Evolutionary conservation across 805 yeast species (phyloP), one percentile per base, ranked within the genome.

Genomic region (Tetrapisispora arboricola): DNA sequence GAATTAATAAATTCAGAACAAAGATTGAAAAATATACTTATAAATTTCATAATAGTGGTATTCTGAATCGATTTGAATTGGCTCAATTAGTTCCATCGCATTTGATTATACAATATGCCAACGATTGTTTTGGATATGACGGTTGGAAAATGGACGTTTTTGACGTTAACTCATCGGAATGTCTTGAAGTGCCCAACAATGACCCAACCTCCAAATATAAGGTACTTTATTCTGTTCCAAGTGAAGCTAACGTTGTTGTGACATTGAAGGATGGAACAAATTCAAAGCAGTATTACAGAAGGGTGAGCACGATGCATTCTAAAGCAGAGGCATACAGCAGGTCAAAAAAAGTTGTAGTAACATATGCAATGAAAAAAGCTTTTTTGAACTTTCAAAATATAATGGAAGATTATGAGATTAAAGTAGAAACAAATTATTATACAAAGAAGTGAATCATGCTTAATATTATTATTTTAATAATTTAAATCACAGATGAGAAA

Each of bases 271-370:
- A 84, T 55, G 96, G 96, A 1, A 78, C 95, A 0, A 82, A 67
- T 53, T 86, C 80, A 41, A 92, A 82, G 53, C 83, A 81, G 44
- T 69, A 74, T 18, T 96, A 96, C 0, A 72, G 75, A 46, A 95
- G 94, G 6, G 73, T 71, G 38, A 72, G 76, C 18, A 80, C 78
- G 44, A 68, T 80, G 40, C 70, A 72, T 13, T 64, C 69, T 7
- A 79, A 75, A 55, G 80, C 81, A 2, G 73, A 75, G 64, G 90
- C 94, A 0, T 80, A 73, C 56, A 85, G 77, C 40, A 86, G 84
- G 55, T 82, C 94, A 42, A 79, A 77, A 57, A 84, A 85, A 51
- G 92, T 83, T 51, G 92, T 95, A 0, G 73, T 80, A n/a, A 82
- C 88, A 0, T 88, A 84, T 58, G 96, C 84, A 0, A 61, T 82